Percentiles rank a stretch among this genome's conserved stretches.
phyloP scores from a whole-genome alignment of 2,329 filamentous ascomycete genomes.

The Macrophomina pseudophaseolina region DNA sequence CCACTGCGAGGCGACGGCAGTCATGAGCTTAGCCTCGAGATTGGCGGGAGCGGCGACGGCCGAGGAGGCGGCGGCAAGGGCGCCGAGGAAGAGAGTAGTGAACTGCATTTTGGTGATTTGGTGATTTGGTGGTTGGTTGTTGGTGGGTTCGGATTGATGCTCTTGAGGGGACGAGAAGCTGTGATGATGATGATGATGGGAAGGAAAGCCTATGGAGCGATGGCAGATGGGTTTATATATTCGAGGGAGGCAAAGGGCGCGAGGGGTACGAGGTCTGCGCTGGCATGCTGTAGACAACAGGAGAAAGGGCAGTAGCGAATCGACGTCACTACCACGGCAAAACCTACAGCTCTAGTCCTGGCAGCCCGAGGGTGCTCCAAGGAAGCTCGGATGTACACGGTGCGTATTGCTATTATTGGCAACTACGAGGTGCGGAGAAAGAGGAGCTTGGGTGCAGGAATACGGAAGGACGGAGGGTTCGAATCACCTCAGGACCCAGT shows the following conservation, averaged over 20 bases:
- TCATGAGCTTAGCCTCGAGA: slow-evolving; percentile 21
- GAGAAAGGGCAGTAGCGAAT: neutral
- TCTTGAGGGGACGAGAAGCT: slow-evolving; percentile 4
- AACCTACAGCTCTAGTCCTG: neutral
- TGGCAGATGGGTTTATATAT: slow-evolving; percentile 9
- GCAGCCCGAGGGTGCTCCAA: neutral
- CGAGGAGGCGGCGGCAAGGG: slow-evolving; percentile 5
- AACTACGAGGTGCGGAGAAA: slow-evolving; percentile 11
- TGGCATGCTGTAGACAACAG: neutral
- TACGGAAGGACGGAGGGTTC: neutral
- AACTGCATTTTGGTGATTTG: slow-evolving; percentile 19
- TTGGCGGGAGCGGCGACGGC: neutral
- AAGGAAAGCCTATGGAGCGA: neutral
- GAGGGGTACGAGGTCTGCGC: slow-evolving; percentile 1
- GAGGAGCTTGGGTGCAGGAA: neutral
- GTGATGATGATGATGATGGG: slow-evolving; percentile 22
- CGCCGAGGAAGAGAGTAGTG: slow-evolving; percentile 14
- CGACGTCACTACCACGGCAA: neutral
- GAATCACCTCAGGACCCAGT: slow-evolving; percentile 13
- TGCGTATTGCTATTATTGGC: slow-evolving; percentile 5
- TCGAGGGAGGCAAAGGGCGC: neutral
- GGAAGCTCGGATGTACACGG: neutral
- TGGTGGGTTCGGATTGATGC: slow-evolving; percentile 1
- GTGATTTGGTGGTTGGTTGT: neutral
- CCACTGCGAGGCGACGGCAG: slow-evolving; percentile 11